Percentiles rank a stretch among this genome's conserved stretches.
Conservation (phyloP, 495 filamentous ascomycete genomes). For the Xylaria sp. region DNA sequence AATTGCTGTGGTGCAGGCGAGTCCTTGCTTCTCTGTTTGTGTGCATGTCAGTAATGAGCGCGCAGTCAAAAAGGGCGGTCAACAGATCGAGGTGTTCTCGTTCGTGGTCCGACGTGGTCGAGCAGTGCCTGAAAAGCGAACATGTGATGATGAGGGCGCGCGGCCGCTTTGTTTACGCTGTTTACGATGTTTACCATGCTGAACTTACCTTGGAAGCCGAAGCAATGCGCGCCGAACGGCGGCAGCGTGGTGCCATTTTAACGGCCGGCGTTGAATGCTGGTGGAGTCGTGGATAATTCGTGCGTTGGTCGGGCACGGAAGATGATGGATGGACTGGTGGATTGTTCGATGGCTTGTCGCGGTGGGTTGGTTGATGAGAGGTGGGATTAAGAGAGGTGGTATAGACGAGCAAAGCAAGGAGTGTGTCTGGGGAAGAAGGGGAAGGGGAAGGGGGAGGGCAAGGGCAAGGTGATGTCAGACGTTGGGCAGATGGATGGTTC, state of each 20-base stretch:
- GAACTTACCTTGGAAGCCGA: slow-evolving; percentile 50
- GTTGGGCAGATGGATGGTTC: slow-evolving; percentile 2
- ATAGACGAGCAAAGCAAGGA: slow-evolving; percentile 5
- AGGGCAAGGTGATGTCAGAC: slow-evolving; percentile 7
- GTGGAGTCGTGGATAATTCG: background rate
- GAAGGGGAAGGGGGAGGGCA: background rate
- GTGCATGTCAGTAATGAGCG: background rate
- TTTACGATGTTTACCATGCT: background rate
- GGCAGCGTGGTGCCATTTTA: slow-evolving; percentile 48
- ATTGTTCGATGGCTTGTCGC: background rate
- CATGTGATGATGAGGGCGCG: background rate
- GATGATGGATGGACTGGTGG: background rate
- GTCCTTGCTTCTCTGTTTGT: slow-evolving; percentile 28
- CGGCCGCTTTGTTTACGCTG: slow-evolving; percentile 25
- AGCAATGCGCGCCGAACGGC: slow-evolving; percentile 58
- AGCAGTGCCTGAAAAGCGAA: background rate
- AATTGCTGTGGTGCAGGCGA: slow-evolving; percentile 44
- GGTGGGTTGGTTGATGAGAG: too few relatives aligned
- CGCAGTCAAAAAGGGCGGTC: background rate
- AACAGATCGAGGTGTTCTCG: background rate
- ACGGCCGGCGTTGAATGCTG: slow-evolving; percentile 19
- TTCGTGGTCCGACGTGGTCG: background rate
- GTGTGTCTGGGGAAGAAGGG: slow-evolving; percentile 10
- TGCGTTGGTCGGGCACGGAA: background rate
- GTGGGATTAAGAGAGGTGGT: slow-evolving; percentile 3